phyloP scores from a whole-genome alignment of 257 asterid species.

The Solanum stenotomum region DNA sequence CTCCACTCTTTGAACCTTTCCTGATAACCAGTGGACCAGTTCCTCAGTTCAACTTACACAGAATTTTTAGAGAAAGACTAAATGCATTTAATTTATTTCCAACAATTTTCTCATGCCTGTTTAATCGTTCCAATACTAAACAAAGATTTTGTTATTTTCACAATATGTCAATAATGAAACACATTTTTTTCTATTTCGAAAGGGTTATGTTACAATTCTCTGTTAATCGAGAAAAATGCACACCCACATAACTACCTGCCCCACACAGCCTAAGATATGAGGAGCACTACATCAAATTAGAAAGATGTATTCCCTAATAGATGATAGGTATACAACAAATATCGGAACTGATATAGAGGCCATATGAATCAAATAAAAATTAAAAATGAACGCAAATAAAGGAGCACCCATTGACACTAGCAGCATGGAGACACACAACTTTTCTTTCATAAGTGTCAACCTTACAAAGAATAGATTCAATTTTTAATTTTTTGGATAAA shows the following conservation, averaged over 20 bases:
- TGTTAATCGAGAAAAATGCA: background rate
- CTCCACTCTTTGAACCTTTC: constrained; percentile 45
- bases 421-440: background rate
- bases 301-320: background rate
- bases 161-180: background rate
- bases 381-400: background rate
- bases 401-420: background rate
- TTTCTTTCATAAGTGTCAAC: background rate
- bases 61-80: background rate
- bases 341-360: background rate
- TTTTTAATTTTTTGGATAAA: background rate
- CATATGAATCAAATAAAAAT: background rate
- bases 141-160: background rate
- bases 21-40: constrained; percentile 13
- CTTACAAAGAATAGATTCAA: background rate
- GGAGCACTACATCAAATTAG: background rate
- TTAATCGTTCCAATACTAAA: background rate
- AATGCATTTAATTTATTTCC: background rate
- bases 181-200: background rate
- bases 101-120: background rate
- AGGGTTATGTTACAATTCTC: background rate
- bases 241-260: background rate
- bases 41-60: background rate
- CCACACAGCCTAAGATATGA: background rate
- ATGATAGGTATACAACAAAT: background rate